A percentile compares a stretch with the other conserved stretches of the same genome.
phyloP scores from a whole-genome alignment of 2,329 filamentous ascomycete species.

The Leptographium radiaticola region DNA sequence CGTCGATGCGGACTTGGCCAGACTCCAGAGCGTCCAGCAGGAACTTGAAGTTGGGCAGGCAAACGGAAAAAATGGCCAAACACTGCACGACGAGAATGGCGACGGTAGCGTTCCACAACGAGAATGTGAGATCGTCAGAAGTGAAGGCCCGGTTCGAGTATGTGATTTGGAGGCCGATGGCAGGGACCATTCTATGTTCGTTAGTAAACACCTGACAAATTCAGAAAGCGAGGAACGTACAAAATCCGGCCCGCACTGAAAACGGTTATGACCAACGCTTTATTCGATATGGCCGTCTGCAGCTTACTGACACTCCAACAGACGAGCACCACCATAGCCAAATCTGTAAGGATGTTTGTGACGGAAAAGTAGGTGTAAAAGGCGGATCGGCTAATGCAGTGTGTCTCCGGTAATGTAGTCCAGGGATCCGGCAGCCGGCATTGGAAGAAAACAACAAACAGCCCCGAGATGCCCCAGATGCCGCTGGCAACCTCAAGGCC shows the following conservation, averaged over 20 bases:
- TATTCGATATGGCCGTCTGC: not conserved
- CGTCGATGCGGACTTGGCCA: conserved; percentile 2
- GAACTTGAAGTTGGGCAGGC: conserved; percentile 5
- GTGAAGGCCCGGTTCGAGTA: not conserved
- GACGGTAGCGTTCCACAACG: not conserved
- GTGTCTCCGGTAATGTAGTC: not conserved
- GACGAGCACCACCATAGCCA: not conserved
- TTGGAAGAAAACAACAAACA: conserved; percentile 2
- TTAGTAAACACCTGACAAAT: not conserved
- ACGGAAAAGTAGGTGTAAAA: conserved; percentile 5
- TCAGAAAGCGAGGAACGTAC: not conserved
- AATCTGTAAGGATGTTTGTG: not conserved
- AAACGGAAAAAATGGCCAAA: not conserved
- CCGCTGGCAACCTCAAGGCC: not conserved
- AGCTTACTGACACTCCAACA: not conserved
- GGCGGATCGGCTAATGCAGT: not conserved
- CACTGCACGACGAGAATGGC: conserved; percentile 1
- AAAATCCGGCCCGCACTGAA: not conserved
- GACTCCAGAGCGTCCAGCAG: conserved; percentile 2
- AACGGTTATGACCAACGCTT: not conserved
- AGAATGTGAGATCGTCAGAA: not conserved
- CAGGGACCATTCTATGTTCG: not conserved
- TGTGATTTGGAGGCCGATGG: not conserved
- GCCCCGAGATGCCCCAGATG: not conserved
- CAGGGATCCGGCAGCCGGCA: conserved; percentile 1